Base-by-base conservation (phyloP, 495 filamentous ascomycete species). In the Rhizodiscina lignyota region DNA sequence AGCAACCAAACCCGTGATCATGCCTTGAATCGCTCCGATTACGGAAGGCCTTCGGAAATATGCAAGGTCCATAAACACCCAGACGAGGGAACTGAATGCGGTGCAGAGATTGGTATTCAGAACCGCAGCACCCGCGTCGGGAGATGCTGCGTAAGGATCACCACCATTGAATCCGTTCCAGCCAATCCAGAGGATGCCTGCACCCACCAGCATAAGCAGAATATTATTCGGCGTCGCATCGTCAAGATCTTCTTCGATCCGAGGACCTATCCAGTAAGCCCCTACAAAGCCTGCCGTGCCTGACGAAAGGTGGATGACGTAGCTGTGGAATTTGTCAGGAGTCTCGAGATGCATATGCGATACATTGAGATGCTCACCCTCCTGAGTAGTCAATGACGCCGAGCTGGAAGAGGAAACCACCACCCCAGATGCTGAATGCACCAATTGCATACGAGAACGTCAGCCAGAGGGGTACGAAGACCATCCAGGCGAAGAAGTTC, bases 141-240 rank as follows among this genome's bases (percentile, higher is more conserved):
- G 55, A 36, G 55, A 61, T 5, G 67, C 67, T 17, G 63, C 52
- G 39, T 69, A 70, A 6, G 67, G 67, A 46, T 70, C 67, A 40
- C 67, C 67, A 27, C 66, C 66, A 37, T 71, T 70, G 58, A 70
- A 70, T 20, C 66, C 66, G 51, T 68, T 68, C 66, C 66, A 70
- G 46, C 66, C 66, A 21, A 66, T 55, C 67, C 67, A 71, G n/a
- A 71, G 58, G 23, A 71, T 64, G 20, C 66, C 66, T 2, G 65
- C 65, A 22, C 67, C 67, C 19, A 65, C 55, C 20, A 71, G 40
- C 42, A 66, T 59, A 19, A 62, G 52, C 11, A 63, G 39, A 30
- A 68, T 55, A 43, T 68, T 71, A 54, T 68, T 67, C 1, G 67
- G 67, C 13, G 49, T 53, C 39, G 61, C 61, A 36, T 62, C 60